Base-by-base conservation (phyloP, 371 early-diverging fungal genomes). In the Syncephalastrum monosporum region DNA sequence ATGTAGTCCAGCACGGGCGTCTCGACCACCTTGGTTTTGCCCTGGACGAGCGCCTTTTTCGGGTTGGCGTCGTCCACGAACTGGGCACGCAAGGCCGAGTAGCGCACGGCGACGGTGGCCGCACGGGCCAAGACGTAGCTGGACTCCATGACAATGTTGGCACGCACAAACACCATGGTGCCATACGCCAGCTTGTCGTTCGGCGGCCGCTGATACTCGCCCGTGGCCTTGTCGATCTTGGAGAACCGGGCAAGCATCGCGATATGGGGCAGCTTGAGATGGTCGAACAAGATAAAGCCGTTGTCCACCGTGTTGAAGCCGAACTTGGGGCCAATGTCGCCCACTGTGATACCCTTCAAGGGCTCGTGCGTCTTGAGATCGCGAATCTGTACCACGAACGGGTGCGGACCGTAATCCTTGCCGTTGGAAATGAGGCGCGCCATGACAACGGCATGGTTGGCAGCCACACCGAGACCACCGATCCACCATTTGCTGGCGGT, bases 401-500 rank as follows among this genome's bases (percentile, higher is more conserved):
- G 84, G 62, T 90, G 88, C 4, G 88, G 85, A 1, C 93, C 94
- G 56, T 82, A 69, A 54, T 80, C 72, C 61, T 88, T 87, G 44
- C 89, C 90, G 38, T 80, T 67, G 50, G 86, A 80, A 15, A 89
- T 75, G 29, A 94, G 68, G 50, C 86, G 82, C 10, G 92, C 90
- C 86, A 88, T 89, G 27, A 93, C 90, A 60, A 87, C 78, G 25
- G 87, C 86, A 63, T 92, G 91, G 6, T 88, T 93, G 1, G 90
- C 90, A 21, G 88, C 83, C 56, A 85, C 86, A 24, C 91, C 92
- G 0, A 89, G 76, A 38, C 94, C 93, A 61, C 95, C 95, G 63
- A 92, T 92, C 95, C 95, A 94, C 92, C 92, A 94, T 68, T 88
- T 91, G 41, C 90, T 79, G 8, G 91, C 57, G 1, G 89, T 84